Evolutionary conservation across 345 rosid species (phyloP), one percentile per base, ranked within the genome.

Genomic region (Stellera chamaejasme): DNA sequence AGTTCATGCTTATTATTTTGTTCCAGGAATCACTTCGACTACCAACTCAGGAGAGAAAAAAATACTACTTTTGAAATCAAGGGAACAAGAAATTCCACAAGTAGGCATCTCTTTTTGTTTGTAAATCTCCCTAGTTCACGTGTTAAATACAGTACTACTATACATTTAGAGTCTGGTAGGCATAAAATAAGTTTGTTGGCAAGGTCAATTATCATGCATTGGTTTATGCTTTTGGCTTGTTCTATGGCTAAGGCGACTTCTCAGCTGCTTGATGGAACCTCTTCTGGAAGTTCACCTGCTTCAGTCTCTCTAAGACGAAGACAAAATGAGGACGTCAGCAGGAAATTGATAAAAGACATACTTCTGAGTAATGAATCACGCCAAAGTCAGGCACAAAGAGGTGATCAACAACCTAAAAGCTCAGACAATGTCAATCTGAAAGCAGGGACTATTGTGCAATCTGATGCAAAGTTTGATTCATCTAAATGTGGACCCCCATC

Each of bases 21-120:
- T 75, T 67, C 72, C 78, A 11, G 79, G 77, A 63, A 62, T 75
- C 41, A 57, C 78, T 59, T 64, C 75, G 69, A 69, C 73, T 62
- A 68, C 79, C 61, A 78, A 78, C 53, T 68, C 79, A 63, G 84
- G 86, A 58, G 78, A 79, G 82, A 72, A 80, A 66, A 84, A 73
- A 64, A 72, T 75, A 23, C 47, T 76, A 69, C 82, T 72, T 59
- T 59, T 74, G 56, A 78, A 78, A 76, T 64, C 75, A 45, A 82
- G 68, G 71, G 75, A 68, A 12, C 50, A 50, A 56, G 80, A 80
- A 67, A 71, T 48, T 59, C 55, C 80, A 55, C 59, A 28, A 68
- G 92, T 84, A 79, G 74, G 82, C 50, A 58, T 13, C 41, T 45
- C 36, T 69, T 58, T 57, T 23, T 2, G 19, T 41, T 55, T 56